Evolutionary conservation across 176 grass and related monocot genomes (phyloP).

Genomic region (Zoysia pacifica): DNA sequence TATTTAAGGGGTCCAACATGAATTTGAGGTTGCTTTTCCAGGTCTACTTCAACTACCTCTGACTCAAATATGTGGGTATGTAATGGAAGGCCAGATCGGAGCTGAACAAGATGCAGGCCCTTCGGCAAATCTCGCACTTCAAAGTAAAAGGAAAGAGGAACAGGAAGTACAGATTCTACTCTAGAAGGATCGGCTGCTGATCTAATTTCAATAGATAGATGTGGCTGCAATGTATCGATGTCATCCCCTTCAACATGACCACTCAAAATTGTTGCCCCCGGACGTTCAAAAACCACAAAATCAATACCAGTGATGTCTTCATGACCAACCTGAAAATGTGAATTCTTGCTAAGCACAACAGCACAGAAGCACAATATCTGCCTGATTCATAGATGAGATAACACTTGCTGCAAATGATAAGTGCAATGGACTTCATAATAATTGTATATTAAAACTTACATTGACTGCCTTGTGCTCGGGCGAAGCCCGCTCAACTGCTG

Average conservation of each 20-base stretch:
- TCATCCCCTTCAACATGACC: constrained; percentile 75
- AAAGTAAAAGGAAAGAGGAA: constrained; percentile 88
- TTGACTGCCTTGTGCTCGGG: constrained; percentile 62
- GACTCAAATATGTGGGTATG: constrained; percentile 73
- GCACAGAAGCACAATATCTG: constrained; percentile 29
- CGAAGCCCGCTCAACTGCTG: constrained; percentile 81
- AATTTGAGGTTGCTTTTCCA: constrained; percentile 84
- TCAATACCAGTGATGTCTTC: constrained; percentile 74
- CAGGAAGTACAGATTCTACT: constrained; percentile 69
- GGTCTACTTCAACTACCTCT: constrained; percentile 77
- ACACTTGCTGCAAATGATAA: constrained; percentile 15
- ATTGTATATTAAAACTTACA: constrained; percentile 54
- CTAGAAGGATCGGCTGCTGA: constrained; percentile 66
- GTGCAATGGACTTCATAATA: constrained; percentile 24
- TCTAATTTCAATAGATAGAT: constrained; percentile 90
- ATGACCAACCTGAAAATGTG: constrained; percentile 63
- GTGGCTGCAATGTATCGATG: constrained; percentile 56
- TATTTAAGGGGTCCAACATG: constrained; percentile 90
- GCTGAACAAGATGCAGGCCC: constrained; percentile 79
- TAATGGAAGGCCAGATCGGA: constrained; percentile 72
- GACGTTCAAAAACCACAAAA: constrained; percentile 91
- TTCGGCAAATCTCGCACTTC: constrained; percentile 77
- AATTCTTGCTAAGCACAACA: constrained; percentile 24
- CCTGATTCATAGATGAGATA: constrained; percentile 14
- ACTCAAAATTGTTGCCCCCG: constrained; percentile 72